Conservation (phyloP, 345 rosid species). For the Lumnitzera littorea region DNA sequence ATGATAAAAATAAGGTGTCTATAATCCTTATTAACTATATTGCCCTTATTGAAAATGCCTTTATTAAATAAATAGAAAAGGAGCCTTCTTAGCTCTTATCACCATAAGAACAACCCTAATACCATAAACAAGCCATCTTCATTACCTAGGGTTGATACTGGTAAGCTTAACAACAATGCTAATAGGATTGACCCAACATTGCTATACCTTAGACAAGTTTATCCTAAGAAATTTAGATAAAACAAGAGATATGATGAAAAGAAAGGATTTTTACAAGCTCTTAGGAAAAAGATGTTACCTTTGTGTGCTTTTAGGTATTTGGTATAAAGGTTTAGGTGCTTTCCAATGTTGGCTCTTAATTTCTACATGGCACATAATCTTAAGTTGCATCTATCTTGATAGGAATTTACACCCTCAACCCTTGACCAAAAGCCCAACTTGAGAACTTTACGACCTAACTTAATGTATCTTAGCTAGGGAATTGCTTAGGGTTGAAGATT, state of each 20-base stretch:
- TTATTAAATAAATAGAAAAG: not conserved
- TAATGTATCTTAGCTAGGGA: no score
- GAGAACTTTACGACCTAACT: no score
- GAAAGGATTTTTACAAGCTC: constrained; percentile 30
- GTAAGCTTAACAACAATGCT: constrained; percentile 4
- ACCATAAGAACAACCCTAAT: constrained; percentile 12
- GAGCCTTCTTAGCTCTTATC: not conserved
- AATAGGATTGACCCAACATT: constrained; percentile 12
- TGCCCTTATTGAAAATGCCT: constrained; percentile 7
- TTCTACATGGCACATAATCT: constrained; percentile 76
- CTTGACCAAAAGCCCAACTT: no score
- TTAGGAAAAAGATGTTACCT: constrained; percentile 38
- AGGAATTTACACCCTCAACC: no score
- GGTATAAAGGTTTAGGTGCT: constrained; percentile 84
- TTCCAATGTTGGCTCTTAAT: constrained; percentile 89
- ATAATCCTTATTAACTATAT: not conserved
- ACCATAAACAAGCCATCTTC: constrained; percentile 12
- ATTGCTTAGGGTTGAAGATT: no score
- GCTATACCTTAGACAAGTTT: constrained; percentile 24
- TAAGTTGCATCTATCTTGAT: constrained; percentile 45
- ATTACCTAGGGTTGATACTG: not conserved
- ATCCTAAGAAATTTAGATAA: constrained; percentile 15
- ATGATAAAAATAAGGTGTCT: no score
- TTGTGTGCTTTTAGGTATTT: constrained; percentile 85
- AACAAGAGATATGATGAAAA: constrained; percentile 15